Base-by-base conservation (phyloP, 2,329 filamentous ascomycete genomes). In the Graphilbum sp. region DNA sequence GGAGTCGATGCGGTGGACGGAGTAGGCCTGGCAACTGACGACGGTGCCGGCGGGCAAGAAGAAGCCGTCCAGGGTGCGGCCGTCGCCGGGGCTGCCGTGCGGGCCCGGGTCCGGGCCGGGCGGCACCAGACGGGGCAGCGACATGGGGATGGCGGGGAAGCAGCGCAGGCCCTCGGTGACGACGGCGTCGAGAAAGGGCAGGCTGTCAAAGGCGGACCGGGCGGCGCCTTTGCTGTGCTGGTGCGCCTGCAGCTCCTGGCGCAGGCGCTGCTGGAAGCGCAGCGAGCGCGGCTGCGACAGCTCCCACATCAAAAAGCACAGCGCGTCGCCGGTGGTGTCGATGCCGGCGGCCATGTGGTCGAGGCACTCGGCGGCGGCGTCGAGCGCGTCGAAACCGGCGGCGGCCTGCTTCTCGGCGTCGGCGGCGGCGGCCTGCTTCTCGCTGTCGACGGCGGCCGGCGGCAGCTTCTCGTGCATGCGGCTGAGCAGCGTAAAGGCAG, bases 271-370 rank as follows among this genome's bases (percentile, higher is more conserved):
- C 52, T 80, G 76, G 35, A 70, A 58, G 3, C 51, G 41, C 1
- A 58, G 47, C 5, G 67, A 75, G 8, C 62, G 54, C 2, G 73
- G 70, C 44, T 72, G 69, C 2, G 77, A 82, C 3, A 83, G 60
- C 50, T 80, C 69, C 66, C 75, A 77, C 70, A 83, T 76, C 12
- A 82, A 59, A 49, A 81, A 81, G 49, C 75, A 80, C 0, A 82
- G 59, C 0, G 65, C 74, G 46, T 82, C 77, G 15, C 76, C 75
- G 0, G 77, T 81, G 1, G 78, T 82, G 47, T 82, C 77, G 42
- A 82, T 79, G 0, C 77, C 78, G 0, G 77, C 77, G 0, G 69
- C 73, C 70, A 82, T 74, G 52, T 82, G 77, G 47, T 82, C 77
- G 40, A 79, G 66, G 47, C 73, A 79, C 53, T 83, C 78, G 17